These are phyloP conservation scores for Talaromyces stipitatus DNA, from an alignment of 495 filamentous ascomycete species.

Conservation along the genomic window DNA sequence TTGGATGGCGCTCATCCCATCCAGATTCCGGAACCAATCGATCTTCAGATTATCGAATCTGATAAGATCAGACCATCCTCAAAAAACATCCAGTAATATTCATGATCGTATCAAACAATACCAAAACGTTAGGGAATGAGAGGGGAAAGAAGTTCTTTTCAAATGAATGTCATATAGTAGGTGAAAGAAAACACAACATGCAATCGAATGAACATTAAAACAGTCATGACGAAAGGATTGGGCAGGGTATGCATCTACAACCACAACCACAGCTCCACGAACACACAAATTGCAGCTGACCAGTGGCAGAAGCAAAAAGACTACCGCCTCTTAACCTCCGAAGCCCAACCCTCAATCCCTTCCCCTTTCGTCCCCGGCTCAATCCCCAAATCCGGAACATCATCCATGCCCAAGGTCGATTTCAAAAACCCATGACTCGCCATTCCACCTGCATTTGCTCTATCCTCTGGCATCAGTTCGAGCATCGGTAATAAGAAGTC, in stretches of 20 bases:
- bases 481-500: conserved; percentile 92
- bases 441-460: conserved; percentile 97
- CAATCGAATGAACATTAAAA: neutral
- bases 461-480: conserved; percentile 73
- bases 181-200: neutral
- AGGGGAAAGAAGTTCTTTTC: neutral
- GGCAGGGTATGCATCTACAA: neutral
- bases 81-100: neutral
- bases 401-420: conserved; percentile 80
- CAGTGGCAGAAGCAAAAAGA: neutral
- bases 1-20: neutral
- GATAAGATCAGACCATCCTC: neutral
- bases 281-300: neutral
- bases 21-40: too few species aligned
- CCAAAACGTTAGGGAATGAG: neutral
- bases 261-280: neutral
- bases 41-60: neutral
- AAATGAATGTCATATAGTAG: conserved; percentile 3
- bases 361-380: conserved; percentile 77
- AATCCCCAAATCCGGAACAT: conserved; percentile 56
- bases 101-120: neutral
- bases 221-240: neutral
- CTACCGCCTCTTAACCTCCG: conserved; percentile 79
- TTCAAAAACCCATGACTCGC: conserved; percentile 71
- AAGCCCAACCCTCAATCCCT: conserved; percentile 93